Conservation (phyloP, 805 yeast species). For the Metschnikowia sp. region DNA sequence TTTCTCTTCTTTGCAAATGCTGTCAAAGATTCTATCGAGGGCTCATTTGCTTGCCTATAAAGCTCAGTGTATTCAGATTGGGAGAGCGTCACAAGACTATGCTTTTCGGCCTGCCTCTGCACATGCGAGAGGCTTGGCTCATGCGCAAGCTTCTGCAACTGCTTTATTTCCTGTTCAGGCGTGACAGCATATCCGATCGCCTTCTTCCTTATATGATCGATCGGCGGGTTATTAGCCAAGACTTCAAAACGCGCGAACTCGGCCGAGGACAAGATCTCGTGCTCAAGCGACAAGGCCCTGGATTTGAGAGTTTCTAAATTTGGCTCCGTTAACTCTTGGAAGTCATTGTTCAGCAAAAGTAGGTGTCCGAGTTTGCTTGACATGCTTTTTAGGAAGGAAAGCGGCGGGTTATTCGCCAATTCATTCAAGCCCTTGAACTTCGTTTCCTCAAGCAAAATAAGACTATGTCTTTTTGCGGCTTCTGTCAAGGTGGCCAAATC, state of each 20-base stretch:
- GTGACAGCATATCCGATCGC: conserved; percentile 20
- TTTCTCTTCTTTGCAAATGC: conserved; percentile 14
- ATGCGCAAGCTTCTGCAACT: conserved; percentile 13
- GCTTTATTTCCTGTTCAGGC: conserved; percentile 12
- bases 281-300: conserved; percentile 2
- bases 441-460: conserved; percentile 9
- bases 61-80: conserved; percentile 32
- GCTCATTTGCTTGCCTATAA: conserved; percentile 29
- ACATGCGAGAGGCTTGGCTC: conserved; percentile 29
- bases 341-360: conserved; percentile 13
- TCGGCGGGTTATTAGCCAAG: conserved; percentile 14
- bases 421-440: conserved; percentile 3
- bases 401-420: conserved; percentile 20
- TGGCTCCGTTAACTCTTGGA: conserved; percentile 7
- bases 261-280: conserved; percentile 2
- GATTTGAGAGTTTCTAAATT: conserved; percentile 2
- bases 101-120: conserved; percentile 33
- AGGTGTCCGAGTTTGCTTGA: conserved; percentile 11
- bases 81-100: conserved; percentile 28
- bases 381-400: conserved; percentile 18
- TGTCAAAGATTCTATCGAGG: conserved; percentile 21
- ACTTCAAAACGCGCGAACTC: conserved; percentile 4
- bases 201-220: conserved; percentile 14
- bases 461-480: conserved; percentile 8
- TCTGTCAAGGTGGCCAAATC: conserved; percentile 7